These are phyloP conservation scores for Exophiala alcalophila DNA, from an alignment of 2,329 filamentous ascomycete genomes.

Conservation along the genomic window DNA sequence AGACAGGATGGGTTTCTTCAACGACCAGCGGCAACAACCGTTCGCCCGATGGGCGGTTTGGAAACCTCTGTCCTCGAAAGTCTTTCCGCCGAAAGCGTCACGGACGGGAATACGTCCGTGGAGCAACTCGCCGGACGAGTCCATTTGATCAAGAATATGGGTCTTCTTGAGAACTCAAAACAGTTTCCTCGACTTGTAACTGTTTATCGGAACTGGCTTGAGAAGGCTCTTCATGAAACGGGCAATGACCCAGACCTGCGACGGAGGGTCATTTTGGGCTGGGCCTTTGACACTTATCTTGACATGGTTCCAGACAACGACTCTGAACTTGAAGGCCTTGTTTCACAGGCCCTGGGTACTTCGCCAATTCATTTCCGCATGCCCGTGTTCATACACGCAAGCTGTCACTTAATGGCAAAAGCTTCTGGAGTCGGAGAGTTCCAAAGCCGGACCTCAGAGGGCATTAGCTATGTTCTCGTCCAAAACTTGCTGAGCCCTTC, in stretches of 20 bases:
- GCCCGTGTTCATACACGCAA: conserved; percentile 63
- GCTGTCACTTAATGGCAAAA: conserved; percentile 23
- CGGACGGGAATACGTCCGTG: neutral
- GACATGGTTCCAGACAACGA: conserved; percentile 4
- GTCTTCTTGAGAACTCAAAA: conserved; percentile 5
- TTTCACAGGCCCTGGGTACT: conserved; percentile 1
- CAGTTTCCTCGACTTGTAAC: neutral
- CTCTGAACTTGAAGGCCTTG: conserved; percentile 1
- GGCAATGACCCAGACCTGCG: conserved; percentile 12
- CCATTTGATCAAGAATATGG: conserved; percentile 10
- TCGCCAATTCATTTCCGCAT: conserved; percentile 42
- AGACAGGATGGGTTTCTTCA: conserved; percentile 5
- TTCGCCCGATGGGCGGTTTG: neutral
- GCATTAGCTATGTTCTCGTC: conserved; percentile 54
- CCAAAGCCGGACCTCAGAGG: conserved; percentile 61
- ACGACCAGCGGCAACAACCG: too few relatives aligned
- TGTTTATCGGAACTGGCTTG: conserved; percentile 9
- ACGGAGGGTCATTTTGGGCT: conserved; percentile 18
- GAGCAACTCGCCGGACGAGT: conserved; percentile 18
- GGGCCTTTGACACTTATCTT: conserved; percentile 22
- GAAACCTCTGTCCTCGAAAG: conserved; percentile 1
- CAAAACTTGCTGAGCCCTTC: conserved; percentile 72
- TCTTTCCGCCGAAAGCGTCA: neutral
- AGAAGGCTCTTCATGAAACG: conserved; percentile 2
- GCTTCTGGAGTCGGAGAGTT: conserved; percentile 47